phyloP scores from a whole-genome alignment of 805 yeast genomes.

The Huiozyma naganishii region DNA sequence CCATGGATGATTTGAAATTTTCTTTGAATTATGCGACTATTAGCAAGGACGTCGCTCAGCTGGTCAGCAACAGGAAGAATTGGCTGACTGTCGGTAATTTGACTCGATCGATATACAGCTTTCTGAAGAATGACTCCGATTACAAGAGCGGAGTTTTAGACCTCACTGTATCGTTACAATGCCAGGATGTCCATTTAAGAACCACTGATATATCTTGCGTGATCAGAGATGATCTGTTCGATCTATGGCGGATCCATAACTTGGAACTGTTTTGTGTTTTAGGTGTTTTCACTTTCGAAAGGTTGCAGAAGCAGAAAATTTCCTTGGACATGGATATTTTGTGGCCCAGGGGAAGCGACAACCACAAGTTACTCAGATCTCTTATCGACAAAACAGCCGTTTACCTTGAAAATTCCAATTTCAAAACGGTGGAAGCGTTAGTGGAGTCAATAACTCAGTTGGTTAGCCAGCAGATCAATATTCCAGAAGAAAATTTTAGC shows the following conservation, averaged over 20 bases:
- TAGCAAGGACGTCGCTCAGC: conserved; percentile 49
- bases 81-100: conserved; percentile 29
- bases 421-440: conserved; percentile 89
- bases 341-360: conserved; percentile 19
- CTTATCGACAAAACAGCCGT: conserved; percentile 40
- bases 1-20: conserved; percentile 66
- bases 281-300: conserved; percentile 88
- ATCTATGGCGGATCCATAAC: conserved; percentile 33
- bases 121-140: conserved; percentile 28
- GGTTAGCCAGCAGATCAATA: conserved; percentile 33
- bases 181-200: conserved; percentile 23
- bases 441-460: conserved; percentile 61
- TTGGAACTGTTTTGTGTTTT: conserved; percentile 63
- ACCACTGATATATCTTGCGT: conserved; percentile 20
- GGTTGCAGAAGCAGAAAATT: conserved; percentile 71
- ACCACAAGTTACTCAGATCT: conserved; percentile 22
- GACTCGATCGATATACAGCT: conserved; percentile 37
- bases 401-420: conserved; percentile 69
- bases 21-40: conserved; percentile 85
- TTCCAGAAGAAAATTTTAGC: neutral
- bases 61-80: conserved; percentile 31
- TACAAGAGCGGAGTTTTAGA: conserved; percentile 15
- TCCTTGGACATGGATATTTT: conserved; percentile 43
- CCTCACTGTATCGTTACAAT: conserved; percentile 11
- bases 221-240: conserved; percentile 5